Base-by-base conservation (phyloP, 768 basidiomycete genomes). In the Phylloporus arenicola region DNA sequence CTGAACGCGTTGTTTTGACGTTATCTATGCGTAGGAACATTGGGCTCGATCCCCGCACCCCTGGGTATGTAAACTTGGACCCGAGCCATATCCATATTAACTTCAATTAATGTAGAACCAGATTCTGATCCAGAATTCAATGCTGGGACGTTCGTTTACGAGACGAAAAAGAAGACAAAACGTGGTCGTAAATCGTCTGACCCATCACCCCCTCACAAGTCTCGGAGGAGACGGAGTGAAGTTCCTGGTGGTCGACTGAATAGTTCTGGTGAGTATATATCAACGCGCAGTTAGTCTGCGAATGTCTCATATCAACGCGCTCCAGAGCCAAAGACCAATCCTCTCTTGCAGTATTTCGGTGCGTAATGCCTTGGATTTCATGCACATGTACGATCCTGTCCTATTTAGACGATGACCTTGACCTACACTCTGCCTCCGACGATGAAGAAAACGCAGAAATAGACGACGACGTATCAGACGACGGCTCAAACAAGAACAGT, bases 401-500 rank as follows among this genome's bases (percentile, higher is more conserved):
- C 33, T 19, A 2, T 57, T 42, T 51, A 73, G 76, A 64, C 7
- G 59, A 69, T 50, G 70, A 75, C 39, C 56, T 83, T 34, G 75
- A 74, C 34, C 58, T 82, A 16, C 76, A 79, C 27, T 81, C 80
- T 24, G 80, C 73, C 19, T 78, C 76, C 8, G 80, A 81, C 55
- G 63, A 68, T 16, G 67, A 66, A 3, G 58, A 61, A 34, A 33
- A 0, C 7, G 47, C 54, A 30, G 62, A 55, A 7, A 58, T 57
- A 8, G 57, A 52, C 8, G 67, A 61, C 17, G 57, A 61, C 3
- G 55, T 52, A 8, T 48, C 54, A 5, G 57, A 60, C 30, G 27
- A 33, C 11, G 57, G 54, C 24, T 57, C 57, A 17, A 54, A 60
- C 31, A 55, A 58, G 33, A 64, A 63, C 38, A 63, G 64, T 33